A percentile compares a stretch with the other conserved stretches of the same genome.
These are phyloP conservation scores for Monilinia vaccinii-corymbosi DNA, from an alignment of 2,329 filamentous ascomycete genomes.

Conservation along the genomic window DNA sequence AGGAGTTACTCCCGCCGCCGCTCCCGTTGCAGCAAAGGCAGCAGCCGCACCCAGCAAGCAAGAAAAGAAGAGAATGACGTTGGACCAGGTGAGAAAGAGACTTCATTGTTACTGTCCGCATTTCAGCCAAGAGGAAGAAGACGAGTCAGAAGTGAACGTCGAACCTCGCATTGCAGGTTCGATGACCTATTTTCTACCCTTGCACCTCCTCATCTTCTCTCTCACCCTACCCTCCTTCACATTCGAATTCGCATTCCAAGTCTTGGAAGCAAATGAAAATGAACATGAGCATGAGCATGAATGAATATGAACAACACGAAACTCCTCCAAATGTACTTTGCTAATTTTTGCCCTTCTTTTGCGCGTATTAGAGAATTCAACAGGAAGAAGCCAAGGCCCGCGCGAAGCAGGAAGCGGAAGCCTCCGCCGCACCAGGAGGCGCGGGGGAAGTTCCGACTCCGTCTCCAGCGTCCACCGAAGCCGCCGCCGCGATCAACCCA, in stretches of 20 bases:
- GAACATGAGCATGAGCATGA: neutral
- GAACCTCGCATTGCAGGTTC: constrained; percentile 5
- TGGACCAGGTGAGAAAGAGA: constrained; percentile 10
- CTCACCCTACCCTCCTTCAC: neutral
- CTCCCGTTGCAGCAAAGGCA: neutral
- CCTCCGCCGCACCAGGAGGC: neutral
- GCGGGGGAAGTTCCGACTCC: neutral
- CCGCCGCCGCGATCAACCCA: neutral
- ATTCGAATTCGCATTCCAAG: neutral
- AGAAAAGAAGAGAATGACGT: constrained; percentile 7
- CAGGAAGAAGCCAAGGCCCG: constrained; percentile 5
- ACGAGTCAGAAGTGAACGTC: neutral
- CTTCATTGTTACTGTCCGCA: neutral
- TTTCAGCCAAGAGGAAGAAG: neutral
- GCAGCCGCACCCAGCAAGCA: neutral
- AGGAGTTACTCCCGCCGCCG: neutral
- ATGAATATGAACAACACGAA: no score
- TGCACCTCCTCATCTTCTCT: neutral
- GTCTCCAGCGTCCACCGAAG: neutral
- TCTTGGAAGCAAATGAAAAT: neutral
- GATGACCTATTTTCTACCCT: constrained; percentile 6
- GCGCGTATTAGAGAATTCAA: constrained; percentile 1
- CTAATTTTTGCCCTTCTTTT: neutral
- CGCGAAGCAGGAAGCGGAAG: neutral
- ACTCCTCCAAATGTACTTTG: neutral